Evolutionary conservation across 352 stramenopile species (phyloP).

Genomic region (Peronospora farinosa): DNA sequence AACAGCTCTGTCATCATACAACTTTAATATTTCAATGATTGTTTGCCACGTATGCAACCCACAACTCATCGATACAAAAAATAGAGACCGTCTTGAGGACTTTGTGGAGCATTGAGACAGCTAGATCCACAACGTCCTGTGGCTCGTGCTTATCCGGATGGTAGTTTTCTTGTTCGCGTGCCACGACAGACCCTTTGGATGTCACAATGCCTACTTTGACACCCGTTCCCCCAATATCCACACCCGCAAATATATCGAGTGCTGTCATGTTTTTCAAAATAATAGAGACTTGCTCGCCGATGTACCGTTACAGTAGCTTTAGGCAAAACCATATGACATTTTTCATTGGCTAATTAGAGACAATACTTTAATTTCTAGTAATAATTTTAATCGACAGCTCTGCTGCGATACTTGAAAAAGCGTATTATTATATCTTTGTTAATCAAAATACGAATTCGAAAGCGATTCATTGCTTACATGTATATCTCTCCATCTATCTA

Average conservation of each 20-base stretch:
- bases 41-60: no score
- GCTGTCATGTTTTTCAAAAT: neutral
- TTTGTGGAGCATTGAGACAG: constrained; percentile 33
- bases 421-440: no score
- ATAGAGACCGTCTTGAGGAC: constrained; percentile 31
- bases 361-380: no score
- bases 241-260: constrained; percentile 38
- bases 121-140: constrained; percentile 47
- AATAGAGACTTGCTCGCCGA: neutral
- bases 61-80: neutral
- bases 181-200: constrained; percentile 38
- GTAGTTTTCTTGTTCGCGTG: constrained; percentile 42
- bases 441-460: no score
- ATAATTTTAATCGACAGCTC: no score
- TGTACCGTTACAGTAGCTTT: neutral
- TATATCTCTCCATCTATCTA: no score
- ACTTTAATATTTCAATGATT: neutral
- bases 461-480: no score
- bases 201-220: constrained; percentile 70
- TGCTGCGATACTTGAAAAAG: no score
- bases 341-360: no score
- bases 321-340: neutral
- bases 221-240: constrained; percentile 71
- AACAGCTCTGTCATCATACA: constrained; percentile 13
- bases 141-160: constrained; percentile 34